These are phyloP conservation scores for Beauveria scarabaeidicola DNA, from an alignment of 2,329 filamentous ascomycete genomes.

Conservation along the genomic window DNA sequence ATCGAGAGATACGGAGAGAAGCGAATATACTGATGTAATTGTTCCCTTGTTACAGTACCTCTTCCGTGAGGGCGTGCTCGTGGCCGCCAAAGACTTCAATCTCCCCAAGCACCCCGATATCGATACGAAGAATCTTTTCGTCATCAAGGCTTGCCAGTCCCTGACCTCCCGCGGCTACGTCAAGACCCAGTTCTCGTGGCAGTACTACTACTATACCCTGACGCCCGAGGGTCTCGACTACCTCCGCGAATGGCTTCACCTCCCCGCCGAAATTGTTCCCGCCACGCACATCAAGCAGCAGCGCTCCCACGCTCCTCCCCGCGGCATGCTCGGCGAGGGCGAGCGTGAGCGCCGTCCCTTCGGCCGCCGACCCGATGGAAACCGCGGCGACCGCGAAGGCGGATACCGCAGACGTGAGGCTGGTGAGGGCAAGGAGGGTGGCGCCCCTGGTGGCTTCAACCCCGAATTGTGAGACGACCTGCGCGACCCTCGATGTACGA, in stretches of 20 bases:
- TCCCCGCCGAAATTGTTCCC: conserved; percentile 98
- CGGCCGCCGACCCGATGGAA: conserved; percentile 46
- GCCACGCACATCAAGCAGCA: conserved; percentile 99
- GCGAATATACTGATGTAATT: conserved; percentile 13
- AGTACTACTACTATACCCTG: conserved; percentile 99
- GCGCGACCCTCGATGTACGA: not conserved
- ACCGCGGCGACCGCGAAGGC: conserved; percentile 76
- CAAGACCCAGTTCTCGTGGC: conserved; percentile 99
- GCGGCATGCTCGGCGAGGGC: conserved; percentile 92
- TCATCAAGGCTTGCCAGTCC: conserved; percentile 98
- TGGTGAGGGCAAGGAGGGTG: conserved; percentile 82
- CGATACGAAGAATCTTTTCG: conserved; percentile 98
- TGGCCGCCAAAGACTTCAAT: conserved; percentile 99
- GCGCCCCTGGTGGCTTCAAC: conserved; percentile 84
- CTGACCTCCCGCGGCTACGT: conserved; percentile 96
- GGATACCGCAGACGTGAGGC: conserved; percentile 87
- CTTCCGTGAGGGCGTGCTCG: conserved; percentile 88
- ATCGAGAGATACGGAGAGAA: not conserved
- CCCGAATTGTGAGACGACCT: conserved; percentile 66
- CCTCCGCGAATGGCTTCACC: conserved; percentile 99
- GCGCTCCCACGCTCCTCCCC: conserved; percentile 94
- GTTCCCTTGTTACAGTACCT: conserved; percentile 58
- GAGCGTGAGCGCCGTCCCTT: conserved; percentile 76
- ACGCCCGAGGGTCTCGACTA: conserved; percentile 99
- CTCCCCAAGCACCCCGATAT: conserved; percentile 95